phyloP scores from a whole-genome alignment of 192 early-diverging fungal genomes.

The Funneliformis mosseae region DNA sequence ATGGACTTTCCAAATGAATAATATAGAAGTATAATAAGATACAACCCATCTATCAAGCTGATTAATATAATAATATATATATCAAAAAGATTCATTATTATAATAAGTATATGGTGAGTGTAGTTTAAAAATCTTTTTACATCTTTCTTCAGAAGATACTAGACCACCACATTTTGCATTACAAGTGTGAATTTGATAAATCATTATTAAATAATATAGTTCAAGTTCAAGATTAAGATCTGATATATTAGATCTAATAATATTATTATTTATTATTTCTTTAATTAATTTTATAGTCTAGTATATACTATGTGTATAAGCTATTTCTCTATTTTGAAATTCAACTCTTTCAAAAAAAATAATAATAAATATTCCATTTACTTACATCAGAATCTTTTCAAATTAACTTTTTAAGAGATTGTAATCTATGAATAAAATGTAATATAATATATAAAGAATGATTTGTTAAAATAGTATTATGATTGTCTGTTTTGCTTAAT shows the following conservation, averaged over 20 bases:
- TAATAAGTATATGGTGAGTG: not conserved
- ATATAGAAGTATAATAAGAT: not conserved
- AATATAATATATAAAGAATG: not conserved
- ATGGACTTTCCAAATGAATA: constrained; percentile 22
- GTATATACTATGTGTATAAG: not conserved
- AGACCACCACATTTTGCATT: not conserved
- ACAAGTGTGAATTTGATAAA: constrained; percentile 1
- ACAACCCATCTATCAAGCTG: not conserved
- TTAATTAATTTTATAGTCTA: not conserved
- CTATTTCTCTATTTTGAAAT: constrained; percentile 16
- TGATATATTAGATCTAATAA: not conserved
- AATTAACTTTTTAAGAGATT: not conserved
- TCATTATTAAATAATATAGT: not conserved
- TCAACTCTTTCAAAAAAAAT: constrained; percentile 24
- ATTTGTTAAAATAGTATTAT: not conserved
- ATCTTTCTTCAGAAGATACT: not conserved
- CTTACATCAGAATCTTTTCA: not conserved
- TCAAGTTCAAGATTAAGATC: constrained; percentile 12
- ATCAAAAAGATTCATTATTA: not conserved
- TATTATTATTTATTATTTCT: constrained; percentile 13
- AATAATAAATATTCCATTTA: not conserved
- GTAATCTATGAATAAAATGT: constrained; percentile 8
- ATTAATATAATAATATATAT: constrained; percentile 6
- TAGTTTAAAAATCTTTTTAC: constrained; percentile 3
- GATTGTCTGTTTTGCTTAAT: not conserved